A percentile compares a stretch with the other conserved stretches of the same genome.
Evolutionary conservation across 2,329 filamentous ascomycete species (phyloP).

Genomic region (Botrytis byssoidea): DNA sequence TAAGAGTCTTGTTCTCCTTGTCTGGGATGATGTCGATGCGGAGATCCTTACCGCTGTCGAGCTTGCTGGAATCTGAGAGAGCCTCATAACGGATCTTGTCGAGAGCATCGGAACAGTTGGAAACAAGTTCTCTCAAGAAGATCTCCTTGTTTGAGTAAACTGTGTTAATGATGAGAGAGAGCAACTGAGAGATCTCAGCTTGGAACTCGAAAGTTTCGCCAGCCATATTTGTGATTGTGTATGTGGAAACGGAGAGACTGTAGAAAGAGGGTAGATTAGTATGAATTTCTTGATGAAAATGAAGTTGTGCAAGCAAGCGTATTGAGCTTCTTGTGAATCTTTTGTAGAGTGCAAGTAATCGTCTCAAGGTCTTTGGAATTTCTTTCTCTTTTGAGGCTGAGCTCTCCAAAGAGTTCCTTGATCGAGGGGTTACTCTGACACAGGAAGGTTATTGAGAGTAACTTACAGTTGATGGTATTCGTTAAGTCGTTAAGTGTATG

Average conservation of each 20-base stretch:
- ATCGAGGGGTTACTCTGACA: background rate
- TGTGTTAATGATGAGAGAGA: conserved; percentile 99
- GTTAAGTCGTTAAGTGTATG: conserved; percentile 21
- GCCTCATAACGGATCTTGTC: conserved; percentile 99
- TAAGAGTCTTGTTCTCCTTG: conserved; percentile 96
- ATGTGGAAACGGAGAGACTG: conserved; percentile 21
- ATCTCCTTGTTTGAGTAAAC: conserved; percentile 99
- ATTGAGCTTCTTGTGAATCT: background rate
- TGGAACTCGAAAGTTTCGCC: conserved; percentile 98
- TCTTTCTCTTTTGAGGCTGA: conserved; percentile 6
- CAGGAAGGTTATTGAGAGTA: background rate
- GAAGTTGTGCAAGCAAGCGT: background rate
- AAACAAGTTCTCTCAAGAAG: conserved; percentile 97
- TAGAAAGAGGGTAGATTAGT: background rate
- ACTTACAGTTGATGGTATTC: conserved; percentile 21
- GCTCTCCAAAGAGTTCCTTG: background rate
- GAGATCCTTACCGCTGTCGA: conserved; percentile 96
- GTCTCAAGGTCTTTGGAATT: background rate
- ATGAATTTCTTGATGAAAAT: background rate
- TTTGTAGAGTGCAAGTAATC: too few species aligned
- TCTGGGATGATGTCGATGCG: conserved; percentile 98
- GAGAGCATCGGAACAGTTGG: conserved; percentile 97
- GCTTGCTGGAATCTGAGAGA: conserved; percentile 93
- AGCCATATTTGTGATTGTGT: conserved; percentile 65
- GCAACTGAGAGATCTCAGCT: conserved; percentile 99